Conservation (phyloP, 805 yeast genomes). For the Candida maesae region DNA sequence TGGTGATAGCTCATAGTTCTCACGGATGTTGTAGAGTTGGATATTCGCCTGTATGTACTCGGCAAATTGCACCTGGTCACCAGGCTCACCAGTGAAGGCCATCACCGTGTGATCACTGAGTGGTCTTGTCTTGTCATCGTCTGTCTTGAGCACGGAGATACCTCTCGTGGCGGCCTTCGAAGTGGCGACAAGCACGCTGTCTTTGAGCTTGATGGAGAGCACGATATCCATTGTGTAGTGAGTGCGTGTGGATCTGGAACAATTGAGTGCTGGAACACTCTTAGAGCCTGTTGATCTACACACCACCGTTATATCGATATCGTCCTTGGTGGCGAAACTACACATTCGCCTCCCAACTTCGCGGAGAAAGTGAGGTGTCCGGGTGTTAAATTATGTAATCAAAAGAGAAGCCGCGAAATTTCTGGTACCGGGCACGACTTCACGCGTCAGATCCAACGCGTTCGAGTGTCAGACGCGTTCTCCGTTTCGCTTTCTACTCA, state of each 20-base stretch:
- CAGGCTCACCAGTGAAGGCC: conserved; percentile 94
- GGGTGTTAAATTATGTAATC: conserved; percentile 2
- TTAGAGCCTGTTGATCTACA: no score
- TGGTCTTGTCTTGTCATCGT: conserved; percentile 75
- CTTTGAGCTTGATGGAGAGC: conserved; percentile 78
- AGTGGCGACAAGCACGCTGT: conserved; percentile 85
- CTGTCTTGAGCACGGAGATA: conserved; percentile 70
- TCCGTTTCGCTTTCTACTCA: no score
- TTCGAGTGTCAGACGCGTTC: no score
- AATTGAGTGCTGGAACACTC: no score
- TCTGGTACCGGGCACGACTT: no score
- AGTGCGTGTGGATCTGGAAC: not conserved
- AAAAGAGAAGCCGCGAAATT: no score
- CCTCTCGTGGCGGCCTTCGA: conserved; percentile 93
- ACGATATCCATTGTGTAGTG: conserved; percentile 82
- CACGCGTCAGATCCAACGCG: no score
- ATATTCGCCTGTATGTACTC: conserved; percentile 92
- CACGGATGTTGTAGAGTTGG: conserved; percentile 83
- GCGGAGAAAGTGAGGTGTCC: not conserved
- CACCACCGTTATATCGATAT: no score
- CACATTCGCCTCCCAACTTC: conserved; percentile 2
- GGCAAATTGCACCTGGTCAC: conserved; percentile 86
- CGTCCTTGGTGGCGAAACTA: conserved; percentile 3
- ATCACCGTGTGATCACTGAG: conserved; percentile 74
- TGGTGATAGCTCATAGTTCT: conserved; percentile 76